Percentiles rank a stretch among this genome's conserved stretches.
These are phyloP conservation scores for Blastocystis sp. DNA, from an alignment of 352 stramenopile genomes.

Conservation along the genomic window DNA sequence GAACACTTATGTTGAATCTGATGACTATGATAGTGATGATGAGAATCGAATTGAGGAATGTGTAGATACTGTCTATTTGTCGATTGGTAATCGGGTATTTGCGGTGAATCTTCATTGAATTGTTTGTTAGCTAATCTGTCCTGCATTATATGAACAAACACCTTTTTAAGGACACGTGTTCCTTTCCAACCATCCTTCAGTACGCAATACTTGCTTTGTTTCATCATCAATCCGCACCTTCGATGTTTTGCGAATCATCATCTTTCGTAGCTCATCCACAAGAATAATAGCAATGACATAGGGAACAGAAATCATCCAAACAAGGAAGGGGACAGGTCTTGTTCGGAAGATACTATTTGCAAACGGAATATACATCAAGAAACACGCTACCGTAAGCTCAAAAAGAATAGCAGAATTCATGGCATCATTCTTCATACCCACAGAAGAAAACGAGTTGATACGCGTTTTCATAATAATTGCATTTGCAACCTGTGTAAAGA, in stretches of 20 bases:
- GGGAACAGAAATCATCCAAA: constrained; percentile 84
- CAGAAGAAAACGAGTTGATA: constrained; percentile 80
- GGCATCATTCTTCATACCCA: constrained; percentile 85
- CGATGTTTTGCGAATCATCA: constrained; percentile 80
- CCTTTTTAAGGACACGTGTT: constrained; percentile 81
- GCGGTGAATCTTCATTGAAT: not conserved
- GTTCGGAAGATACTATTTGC: constrained; percentile 81
- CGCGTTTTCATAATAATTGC: constrained; percentile 87
- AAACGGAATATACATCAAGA: constrained; percentile 81
- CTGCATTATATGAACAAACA: not conserved
- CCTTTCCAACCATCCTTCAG: constrained; percentile 81
- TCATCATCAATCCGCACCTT: constrained; percentile 77
- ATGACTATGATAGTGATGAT: constrained; percentile 23
- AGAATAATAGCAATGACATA: constrained; percentile 83
- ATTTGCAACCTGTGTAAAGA: constrained; percentile 85
- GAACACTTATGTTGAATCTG: not conserved
- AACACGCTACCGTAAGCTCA: constrained; percentile 82
- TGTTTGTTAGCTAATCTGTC: not conserved
- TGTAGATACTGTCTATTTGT: constrained; percentile 1
- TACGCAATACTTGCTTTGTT: constrained; percentile 78
- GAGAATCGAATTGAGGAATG: constrained; percentile 7
- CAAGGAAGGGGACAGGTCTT: constrained; percentile 78
- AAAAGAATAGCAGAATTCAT: constrained; percentile 88
- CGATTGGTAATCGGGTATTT: constrained; percentile 37
- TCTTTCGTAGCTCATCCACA: constrained; percentile 85